phyloP scores from a whole-genome alignment of 2,329 filamentous ascomycete species.

The Cladobotryum mycophilum region DNA sequence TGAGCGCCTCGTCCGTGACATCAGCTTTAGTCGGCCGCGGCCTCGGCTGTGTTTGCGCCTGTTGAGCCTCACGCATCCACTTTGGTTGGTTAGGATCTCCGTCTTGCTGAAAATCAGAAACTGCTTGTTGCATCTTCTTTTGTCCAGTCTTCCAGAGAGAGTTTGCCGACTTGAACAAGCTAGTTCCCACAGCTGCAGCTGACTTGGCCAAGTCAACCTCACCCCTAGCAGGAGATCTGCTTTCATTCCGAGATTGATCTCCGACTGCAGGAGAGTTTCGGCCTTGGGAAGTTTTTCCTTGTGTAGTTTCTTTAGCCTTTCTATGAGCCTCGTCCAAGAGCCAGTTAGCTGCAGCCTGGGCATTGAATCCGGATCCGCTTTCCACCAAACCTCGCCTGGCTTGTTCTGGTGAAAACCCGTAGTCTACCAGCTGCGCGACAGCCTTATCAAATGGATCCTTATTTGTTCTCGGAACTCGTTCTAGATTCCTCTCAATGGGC shows the following conservation, averaged over 20 bases:
- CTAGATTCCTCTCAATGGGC: constrained; percentile 16
- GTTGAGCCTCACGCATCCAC: constrained; percentile 81
- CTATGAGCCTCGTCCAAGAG: constrained; percentile 86
- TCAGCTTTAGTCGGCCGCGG: constrained; percentile 26
- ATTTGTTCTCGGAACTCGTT: constrained; percentile 19
- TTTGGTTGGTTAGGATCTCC: constrained; percentile 73
- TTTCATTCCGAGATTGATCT: constrained; percentile 36
- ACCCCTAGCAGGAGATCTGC: constrained; percentile 45
- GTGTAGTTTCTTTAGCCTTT: constrained; percentile 68
- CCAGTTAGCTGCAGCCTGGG: constrained; percentile 83
- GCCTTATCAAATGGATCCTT: constrained; percentile 60
- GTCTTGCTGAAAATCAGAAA: constrained; percentile 72
- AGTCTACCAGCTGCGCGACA: constrained; percentile 84
- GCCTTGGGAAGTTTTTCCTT: constrained; percentile 38
- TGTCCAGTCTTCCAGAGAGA: constrained; percentile 91
- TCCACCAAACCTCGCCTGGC: constrained; percentile 73
- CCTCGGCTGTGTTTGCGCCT: constrained; percentile 30
- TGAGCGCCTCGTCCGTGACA: constrained; percentile 67
- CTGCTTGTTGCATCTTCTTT: constrained; percentile 87
- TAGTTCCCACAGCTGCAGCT: constrained; percentile 76
- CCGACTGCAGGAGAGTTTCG: constrained; percentile 27
- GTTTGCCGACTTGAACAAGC: constrained; percentile 86
- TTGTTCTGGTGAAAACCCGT: constrained; percentile 84
- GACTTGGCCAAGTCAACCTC: constrained; percentile 74
- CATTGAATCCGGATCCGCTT: constrained; percentile 71